Evolutionary conservation across 208 protist species (phyloP), one percentile per base, ranked within the genome.

Genomic region (Leishmania turanica): DNA sequence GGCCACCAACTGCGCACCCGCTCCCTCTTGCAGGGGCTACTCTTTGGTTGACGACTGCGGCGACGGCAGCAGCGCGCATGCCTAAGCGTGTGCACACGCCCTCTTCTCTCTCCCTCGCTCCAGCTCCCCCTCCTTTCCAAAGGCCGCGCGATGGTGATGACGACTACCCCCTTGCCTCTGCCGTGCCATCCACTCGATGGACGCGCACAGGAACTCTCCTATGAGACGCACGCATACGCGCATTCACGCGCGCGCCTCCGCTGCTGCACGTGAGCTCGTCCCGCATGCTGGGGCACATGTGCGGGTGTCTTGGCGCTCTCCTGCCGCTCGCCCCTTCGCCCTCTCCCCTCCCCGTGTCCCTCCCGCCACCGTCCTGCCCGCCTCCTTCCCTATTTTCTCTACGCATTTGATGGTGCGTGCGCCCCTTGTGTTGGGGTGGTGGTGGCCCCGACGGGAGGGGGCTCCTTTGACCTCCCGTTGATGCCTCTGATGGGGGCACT

Each of bases 11-110:
- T 98, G 51, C 80, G 84, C 27, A 87, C 82, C 31, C 88, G 89
- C 42, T 83, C 89, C 2, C 81, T 98, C 0, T 69, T 98, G 53
- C 95, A 96, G 76, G 87, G 88, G 49, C 54, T 96, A 3, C 83
- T 98, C 42, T 98, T 96, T 74, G 64, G 68, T 24, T 42, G 19
- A 27, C 49, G 60, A 53, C 37, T 60, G 24, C 31, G 40, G 69
- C 66, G 3, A 40, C 17, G 11, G 31, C 17, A 24, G 9, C 24
- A 34, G 49, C 53, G 53, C 34, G 34, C 31, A 9, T 24, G 31
- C 11, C 31, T 19, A 17, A 15, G 11, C 31, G 42, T 13, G 37
- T 9, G 42, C 62, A 21, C 62, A 17, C 62, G 31, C 31, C 27
- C 62, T 1, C 31, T 68, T 40, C 31, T 40, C 62, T 17, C 62